Conservation (phyloP, 2,329 filamentous ascomycete species). For the Cercospora sesami region DNA sequence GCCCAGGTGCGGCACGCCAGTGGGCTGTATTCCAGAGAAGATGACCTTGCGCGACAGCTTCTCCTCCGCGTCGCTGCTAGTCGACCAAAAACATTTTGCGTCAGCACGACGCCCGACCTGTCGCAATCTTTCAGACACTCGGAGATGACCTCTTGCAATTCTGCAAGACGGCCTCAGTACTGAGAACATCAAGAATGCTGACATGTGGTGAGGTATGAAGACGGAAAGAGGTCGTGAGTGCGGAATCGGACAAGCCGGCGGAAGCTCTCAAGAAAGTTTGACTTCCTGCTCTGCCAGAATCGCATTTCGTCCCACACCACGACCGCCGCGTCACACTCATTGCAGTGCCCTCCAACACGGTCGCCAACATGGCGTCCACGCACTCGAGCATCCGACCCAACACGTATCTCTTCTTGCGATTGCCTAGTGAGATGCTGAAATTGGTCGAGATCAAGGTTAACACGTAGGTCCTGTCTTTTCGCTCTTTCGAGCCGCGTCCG, state of each 20-base stretch:
- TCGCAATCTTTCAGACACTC: not conserved
- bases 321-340: not conserved
- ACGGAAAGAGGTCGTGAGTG: not conserved
- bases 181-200: conserved; percentile 5
- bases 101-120: not conserved
- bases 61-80: conserved; percentile 11
- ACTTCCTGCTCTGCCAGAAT: not conserved
- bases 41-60: conserved; percentile 53
- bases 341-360: not conserved
- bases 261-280: conserved; percentile 9
- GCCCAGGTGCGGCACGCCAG: conserved; percentile 87
- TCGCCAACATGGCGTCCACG: conserved; percentile 36
- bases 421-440: conserved; percentile 60
- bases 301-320: not conserved
- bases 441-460: conserved; percentile 62
- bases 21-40: conserved; percentile 97
- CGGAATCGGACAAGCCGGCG: conserved; percentile 8
- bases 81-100: conserved; percentile 3
- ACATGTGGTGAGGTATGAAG: not conserved
- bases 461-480: conserved; percentile 56
- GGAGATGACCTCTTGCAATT: not conserved
- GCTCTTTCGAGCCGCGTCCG: conserved; percentile 24
- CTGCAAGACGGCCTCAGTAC: not conserved
- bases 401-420: conserved; percentile 55
- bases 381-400: conserved; percentile 53